Percentiles rank a stretch among this genome's conserved stretches.
phyloP scores from a whole-genome alignment of 108 stramenopile species.

The Phaeodactylum tricornutum region DNA sequence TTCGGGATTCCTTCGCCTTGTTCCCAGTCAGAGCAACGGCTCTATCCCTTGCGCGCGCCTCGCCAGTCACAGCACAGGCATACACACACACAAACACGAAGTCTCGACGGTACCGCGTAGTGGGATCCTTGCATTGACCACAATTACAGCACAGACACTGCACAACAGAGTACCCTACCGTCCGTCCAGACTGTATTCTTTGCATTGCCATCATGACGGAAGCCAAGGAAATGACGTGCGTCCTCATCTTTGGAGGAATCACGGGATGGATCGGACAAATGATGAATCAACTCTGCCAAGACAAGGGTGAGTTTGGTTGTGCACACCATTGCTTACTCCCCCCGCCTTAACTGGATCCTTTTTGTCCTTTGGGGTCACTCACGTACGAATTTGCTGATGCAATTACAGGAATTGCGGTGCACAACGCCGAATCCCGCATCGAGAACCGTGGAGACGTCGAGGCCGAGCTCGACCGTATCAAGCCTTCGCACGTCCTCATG shows the following conservation, averaged over 20 bases:
- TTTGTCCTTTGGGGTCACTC: no score
- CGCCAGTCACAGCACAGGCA: no score
- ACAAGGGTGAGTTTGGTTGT: conserved; percentile 27
- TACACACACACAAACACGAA: no score
- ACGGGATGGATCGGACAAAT: conserved; percentile 97
- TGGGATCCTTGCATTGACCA: no score
- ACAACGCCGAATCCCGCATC: conserved; percentile 80
- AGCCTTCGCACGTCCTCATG: conserved; percentile 95
- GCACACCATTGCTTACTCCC: not conserved
- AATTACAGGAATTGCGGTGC: conserved; percentile 54
- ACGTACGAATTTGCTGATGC: no score
- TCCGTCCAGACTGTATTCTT: no score
- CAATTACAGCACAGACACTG: no score
- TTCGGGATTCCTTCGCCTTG: no score
- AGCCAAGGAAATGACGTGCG: conserved; percentile 40
- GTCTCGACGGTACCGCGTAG: no score
- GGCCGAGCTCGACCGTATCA: conserved; percentile 80
- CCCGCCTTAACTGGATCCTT: not conserved
- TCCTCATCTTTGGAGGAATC: conserved; percentile 92
- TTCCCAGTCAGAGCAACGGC: no score
- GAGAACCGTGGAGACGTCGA: conserved; percentile 88
- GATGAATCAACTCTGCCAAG: conserved; percentile 70
- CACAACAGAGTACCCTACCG: no score
- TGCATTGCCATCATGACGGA: conserved; percentile 8
- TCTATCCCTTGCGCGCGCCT: no score